Percentiles rank a stretch among this genome's conserved stretches.
Conservation (phyloP, 2,329 filamentous ascomycete species). For the Alternaria brassicicola region DNA sequence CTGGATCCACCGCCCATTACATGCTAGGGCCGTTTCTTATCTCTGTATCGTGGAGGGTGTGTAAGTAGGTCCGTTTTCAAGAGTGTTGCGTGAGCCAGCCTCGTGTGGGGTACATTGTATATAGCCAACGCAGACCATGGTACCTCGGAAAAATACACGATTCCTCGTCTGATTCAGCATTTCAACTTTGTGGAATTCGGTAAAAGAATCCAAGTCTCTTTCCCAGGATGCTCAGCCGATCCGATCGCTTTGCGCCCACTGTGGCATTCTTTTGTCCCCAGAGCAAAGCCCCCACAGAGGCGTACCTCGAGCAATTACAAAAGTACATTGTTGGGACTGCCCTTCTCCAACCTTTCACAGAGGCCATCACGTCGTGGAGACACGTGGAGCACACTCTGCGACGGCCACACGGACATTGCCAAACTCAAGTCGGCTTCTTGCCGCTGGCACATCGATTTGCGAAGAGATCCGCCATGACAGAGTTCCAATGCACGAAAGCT, state of each 20-base stretch:
- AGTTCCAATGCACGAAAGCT: slow-evolving; percentile 11
- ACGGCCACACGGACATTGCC: slow-evolving; percentile 10
- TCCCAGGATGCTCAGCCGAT: not conserved
- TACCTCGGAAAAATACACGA: not conserved
- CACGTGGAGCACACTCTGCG: slow-evolving; percentile 13
- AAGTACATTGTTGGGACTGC: slow-evolving; percentile 13
- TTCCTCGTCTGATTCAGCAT: not conserved
- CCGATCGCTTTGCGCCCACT: slow-evolving; percentile 9
- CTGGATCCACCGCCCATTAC: not conserved
- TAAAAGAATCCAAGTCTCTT: not conserved
- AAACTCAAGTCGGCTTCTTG: slow-evolving; percentile 12
- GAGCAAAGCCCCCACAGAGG: slow-evolving; percentile 26
- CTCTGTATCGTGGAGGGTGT: not conserved
- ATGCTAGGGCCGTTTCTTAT: not conserved
- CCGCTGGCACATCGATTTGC: slow-evolving; percentile 10
- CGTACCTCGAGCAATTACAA: slow-evolving; percentile 23
- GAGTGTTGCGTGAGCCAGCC: not conserved
- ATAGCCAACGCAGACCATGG: not conserved
- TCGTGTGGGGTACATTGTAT: not conserved
- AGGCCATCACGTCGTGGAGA: slow-evolving; percentile 8
- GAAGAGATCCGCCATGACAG: slow-evolving; percentile 10
- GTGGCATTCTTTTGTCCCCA: slow-evolving; percentile 30
- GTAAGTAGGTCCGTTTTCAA: not conserved
- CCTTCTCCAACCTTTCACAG: slow-evolving; percentile 5
- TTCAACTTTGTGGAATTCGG: not conserved